Evolutionary conservation across 2,329 filamentous ascomycete species (phyloP).

Genomic region (Colletotrichum orchidophilum): DNA sequence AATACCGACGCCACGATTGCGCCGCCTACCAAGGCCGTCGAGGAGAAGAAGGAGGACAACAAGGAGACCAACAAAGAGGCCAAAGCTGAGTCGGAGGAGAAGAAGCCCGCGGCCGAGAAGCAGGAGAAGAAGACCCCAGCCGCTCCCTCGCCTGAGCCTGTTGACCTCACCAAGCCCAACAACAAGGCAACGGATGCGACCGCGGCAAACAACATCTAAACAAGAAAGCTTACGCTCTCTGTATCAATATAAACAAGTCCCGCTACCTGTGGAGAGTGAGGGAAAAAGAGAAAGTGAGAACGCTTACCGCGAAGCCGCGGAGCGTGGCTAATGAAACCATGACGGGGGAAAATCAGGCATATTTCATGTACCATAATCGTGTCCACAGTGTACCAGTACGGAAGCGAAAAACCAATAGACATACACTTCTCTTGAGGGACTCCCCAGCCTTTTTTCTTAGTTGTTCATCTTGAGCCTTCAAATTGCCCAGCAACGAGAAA

Average conservation of each 20-base stretch:
- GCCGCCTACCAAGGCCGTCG: conserved; percentile 1
- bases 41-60: conserved; percentile 5
- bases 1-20: conserved; percentile 34
- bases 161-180: conserved; percentile 35
- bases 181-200: conserved; percentile 44
- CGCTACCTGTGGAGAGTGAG: background rate
- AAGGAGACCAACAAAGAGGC: conserved; percentile 11
- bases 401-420: conserved; percentile 20
- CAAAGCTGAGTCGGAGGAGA: conserved; percentile 6
- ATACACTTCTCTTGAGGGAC: conserved; percentile 18
- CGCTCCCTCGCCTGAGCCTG: conserved; percentile 18
- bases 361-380: conserved; percentile 31
- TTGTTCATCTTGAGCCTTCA: background rate
- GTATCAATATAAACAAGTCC: background rate
- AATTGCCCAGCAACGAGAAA: background rate
- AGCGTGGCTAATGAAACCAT: conserved; percentile 30
- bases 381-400: conserved; percentile 32
- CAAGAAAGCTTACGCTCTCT: background rate
- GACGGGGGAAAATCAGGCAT: conserved; percentile 23
- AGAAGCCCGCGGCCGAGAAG: conserved; percentile 33
- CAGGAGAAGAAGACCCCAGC: conserved; percentile 23
- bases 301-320: background rate
- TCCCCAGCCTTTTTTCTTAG: background rate
- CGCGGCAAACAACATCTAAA: conserved; percentile 40
- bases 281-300: background rate